Percentiles rank a stretch among this genome's conserved stretches.
phyloP scores from a whole-genome alignment of 768 basidiomycete genomes.

The Russula foetens region DNA sequence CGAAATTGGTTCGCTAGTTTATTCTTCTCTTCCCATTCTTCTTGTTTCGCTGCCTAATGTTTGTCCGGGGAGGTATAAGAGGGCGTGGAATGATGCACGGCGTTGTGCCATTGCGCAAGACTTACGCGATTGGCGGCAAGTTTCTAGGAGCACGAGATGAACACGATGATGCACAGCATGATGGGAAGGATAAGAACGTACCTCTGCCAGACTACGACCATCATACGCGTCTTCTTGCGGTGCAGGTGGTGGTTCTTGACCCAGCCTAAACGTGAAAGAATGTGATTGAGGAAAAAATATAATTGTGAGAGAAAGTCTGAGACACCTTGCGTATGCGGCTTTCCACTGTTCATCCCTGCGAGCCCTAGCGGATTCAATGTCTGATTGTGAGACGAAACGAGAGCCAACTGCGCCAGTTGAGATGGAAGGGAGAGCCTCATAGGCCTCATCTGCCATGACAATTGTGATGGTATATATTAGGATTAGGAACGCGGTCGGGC shows the following conservation, averaged over 20 bases:
- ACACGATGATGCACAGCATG: conserved; percentile 3
- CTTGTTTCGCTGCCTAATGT: conserved; percentile 74
- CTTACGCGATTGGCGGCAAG: conserved; percentile 79
- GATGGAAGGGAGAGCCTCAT: conserved; percentile 54
- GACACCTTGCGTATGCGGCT: conserved; percentile 76
- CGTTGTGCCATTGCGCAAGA: conserved; percentile 11
- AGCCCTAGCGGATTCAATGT: conserved; percentile 64
- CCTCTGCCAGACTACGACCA: conserved; percentile 84
- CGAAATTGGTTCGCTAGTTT: conserved; percentile 87
- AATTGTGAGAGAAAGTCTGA: neutral
- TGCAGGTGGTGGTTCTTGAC: conserved; percentile 75
- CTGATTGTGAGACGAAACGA: conserved; percentile 74
- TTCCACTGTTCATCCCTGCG: conserved; percentile 82
- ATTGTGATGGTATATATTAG: neutral
- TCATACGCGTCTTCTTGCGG: conserved; percentile 73
- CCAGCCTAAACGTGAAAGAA: conserved; percentile 42
- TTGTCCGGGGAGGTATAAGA: neutral
- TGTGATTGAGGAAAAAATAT: neutral
- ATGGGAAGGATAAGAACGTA: conserved; percentile 31
- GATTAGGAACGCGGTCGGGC: too few species aligned
- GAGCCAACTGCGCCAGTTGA: conserved; percentile 68
- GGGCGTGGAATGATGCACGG: conserved; percentile 19
- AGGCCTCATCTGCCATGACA: conserved; percentile 5
- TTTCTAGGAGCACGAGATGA: conserved; percentile 46
- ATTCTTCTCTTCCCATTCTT: conserved; percentile 89